phyloP scores from a whole-genome alignment of 257 asterid species.

The Solanum gracilifrons region DNA sequence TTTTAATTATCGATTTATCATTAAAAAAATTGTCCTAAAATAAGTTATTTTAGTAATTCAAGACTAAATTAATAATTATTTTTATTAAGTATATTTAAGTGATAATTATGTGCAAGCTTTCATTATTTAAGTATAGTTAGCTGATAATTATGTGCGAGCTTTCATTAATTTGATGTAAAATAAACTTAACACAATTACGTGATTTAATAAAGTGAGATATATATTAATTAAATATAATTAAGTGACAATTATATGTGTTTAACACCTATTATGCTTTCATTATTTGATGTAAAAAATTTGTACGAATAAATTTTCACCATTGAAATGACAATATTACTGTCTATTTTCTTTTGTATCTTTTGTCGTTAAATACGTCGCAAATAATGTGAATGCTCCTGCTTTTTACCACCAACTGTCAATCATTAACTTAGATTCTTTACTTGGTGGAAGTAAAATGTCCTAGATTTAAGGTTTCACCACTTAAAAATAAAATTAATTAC shows the following conservation, averaged over 20 bases:
- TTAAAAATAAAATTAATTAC: too few relatives aligned
- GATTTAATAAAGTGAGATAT: background rate
- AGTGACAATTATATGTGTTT: background rate
- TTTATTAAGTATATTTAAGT: too few relatives aligned
- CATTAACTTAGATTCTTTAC: background rate
- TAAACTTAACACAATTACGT: background rate
- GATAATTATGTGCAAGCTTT: background rate
- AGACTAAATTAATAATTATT: background rate
- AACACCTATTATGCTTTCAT: background rate
- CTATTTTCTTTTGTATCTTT: background rate
- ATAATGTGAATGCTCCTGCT: background rate
- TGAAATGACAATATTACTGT: background rate
- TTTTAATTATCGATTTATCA: background rate
- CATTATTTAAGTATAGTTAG: background rate
- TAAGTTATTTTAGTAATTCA: background rate
- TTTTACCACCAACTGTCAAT: background rate
- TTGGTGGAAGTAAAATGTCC: background rate
- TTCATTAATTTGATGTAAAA: background rate
- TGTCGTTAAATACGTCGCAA: background rate
- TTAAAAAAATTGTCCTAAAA: background rate
- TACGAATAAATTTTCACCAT: background rate
- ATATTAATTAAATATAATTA: too few relatives aligned
- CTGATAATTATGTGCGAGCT: too few relatives aligned
- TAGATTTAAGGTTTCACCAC: too few relatives aligned
- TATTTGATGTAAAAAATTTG: too few relatives aligned